Conservation (phyloP, 345 rosid genomes). For the Citropsis articulata region DNA sequence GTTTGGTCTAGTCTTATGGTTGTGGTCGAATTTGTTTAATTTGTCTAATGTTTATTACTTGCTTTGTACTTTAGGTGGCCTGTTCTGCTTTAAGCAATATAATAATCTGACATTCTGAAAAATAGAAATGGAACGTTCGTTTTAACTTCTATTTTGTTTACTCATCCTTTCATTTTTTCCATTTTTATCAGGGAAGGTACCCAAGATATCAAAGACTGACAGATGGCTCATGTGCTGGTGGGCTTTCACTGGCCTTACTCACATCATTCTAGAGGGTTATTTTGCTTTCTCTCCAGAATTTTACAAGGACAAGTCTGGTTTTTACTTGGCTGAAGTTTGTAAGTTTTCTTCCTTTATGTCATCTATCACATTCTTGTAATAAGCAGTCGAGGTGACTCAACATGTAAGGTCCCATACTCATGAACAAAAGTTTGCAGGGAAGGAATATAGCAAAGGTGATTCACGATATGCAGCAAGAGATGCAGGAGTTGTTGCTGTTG, state of each 20-base stretch:
- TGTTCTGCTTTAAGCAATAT: not conserved
- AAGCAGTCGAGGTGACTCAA: not conserved
- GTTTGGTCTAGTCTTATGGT: not conserved
- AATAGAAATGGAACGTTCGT: not conserved
- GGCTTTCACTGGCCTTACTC: constrained; percentile 93
- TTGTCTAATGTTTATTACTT: not conserved
- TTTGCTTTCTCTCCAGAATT: constrained; percentile 89
- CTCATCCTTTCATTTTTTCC: not conserved
- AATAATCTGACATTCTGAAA: no score
- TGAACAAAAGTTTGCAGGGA: constrained; percentile 51
- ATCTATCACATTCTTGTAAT: not conserved
- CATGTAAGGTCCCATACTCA: not conserved
- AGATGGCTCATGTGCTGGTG: constrained; percentile 95
- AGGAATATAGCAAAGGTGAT: constrained; percentile 97
- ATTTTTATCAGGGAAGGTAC: constrained; percentile 35
- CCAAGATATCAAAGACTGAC: constrained; percentile 43
- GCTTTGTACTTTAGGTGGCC: not conserved
- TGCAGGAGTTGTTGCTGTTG: constrained; percentile 63
- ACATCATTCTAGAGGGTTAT: constrained; percentile 79
- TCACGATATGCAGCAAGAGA: constrained; percentile 87
- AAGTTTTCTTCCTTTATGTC: constrained; percentile 33
- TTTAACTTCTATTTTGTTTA: not conserved
- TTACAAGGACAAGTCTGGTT: constrained; percentile 65
- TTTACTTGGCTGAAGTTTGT: constrained; percentile 93
- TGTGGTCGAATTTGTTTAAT: not conserved